Evolutionary conservation across 345 rosid species (phyloP), one percentile per base, ranked within the genome.

Genomic region (Lepidium aucheri): DNA sequence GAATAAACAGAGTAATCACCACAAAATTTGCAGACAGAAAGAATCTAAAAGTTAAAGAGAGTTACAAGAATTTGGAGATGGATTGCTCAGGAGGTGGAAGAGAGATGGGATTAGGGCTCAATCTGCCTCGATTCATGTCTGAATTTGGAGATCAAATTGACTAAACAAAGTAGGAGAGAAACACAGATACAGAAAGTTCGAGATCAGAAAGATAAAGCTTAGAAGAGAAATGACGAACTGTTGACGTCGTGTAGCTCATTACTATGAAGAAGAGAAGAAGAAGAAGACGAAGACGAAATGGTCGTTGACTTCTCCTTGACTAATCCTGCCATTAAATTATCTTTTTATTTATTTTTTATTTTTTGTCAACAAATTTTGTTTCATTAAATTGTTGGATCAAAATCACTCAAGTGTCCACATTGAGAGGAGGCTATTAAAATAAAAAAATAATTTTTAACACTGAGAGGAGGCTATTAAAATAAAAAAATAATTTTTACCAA

Each of bases 1-100:
- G n/a, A n/a, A n/a, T n/a, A n/a, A n/a, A n/a, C n/a, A n/a, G n/a
- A n/a, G n/a, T n/a, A n/a, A 33, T 41, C 36, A 59, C n/a, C 28
- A 67, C 24, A 40, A 49, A 34, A 30, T 38, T 32, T 53, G 6
- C 22, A 43, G 34, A 40, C 6, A 42, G 1, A 32, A 12, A 44
- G 41, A 63, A 58, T 33, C 39, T 9, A 45, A 45, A 15, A 54
- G n/a, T 24, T 53, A 28, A 47, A 22, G 69, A 83, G 83, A 72
- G 22, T 47, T 81, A 90, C 97, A 90, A 69, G 86, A 88, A 90
- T 47, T 81, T 82, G 77, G 92, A 63, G 62, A 89, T 60, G 73
- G 88, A 75, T 33, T 43, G 76, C 53, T 83, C 87, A 58, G 83
- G 45, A 72, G 86, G 76, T 76, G 97, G 97, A 44, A 90, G 81